phyloP scores from a whole-genome alignment of 2,329 filamentous ascomycete species.

The Ceratocystis eucalypticola region DNA sequence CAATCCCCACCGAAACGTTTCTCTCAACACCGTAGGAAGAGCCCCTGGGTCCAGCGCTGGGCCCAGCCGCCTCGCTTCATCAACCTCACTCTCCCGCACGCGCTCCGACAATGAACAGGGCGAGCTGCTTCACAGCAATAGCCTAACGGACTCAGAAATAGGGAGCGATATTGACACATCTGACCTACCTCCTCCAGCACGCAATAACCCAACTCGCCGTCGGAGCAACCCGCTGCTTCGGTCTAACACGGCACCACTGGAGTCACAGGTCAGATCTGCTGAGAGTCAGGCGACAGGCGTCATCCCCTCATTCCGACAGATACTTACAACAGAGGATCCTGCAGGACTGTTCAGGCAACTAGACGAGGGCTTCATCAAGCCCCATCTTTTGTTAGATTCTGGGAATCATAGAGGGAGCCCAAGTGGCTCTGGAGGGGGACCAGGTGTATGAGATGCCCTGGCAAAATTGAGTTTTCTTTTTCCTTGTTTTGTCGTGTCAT shows the following conservation, averaged over 20 bases:
- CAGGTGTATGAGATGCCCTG: constrained; percentile 18
- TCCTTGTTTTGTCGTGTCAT: not conserved
- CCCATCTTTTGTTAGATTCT: constrained; percentile 64
- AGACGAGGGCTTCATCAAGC: constrained; percentile 94
- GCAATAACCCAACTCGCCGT: constrained; percentile 28
- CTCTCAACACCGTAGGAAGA: constrained; percentile 39
- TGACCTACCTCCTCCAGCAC: constrained; percentile 50
- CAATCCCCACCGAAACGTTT: constrained; percentile 52
- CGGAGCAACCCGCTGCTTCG: constrained; percentile 19
- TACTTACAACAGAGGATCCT: constrained; percentile 78
- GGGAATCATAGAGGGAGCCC: constrained; percentile 28
- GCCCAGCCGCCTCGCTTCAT: constrained; percentile 22
- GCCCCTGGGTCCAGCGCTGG: constrained; percentile 20
- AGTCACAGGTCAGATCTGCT: constrained; percentile 12
- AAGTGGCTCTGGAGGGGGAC: constrained; percentile 26
- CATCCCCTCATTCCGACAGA: constrained; percentile 52
- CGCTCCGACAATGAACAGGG: constrained; percentile 33
- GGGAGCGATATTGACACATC: constrained; percentile 53
- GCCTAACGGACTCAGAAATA: constrained; percentile 43
- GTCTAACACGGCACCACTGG: constrained; percentile 17
- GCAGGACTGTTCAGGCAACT: constrained; percentile 81
- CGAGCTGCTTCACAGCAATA: constrained; percentile 30
- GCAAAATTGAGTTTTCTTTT: not conserved
- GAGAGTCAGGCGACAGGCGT: constrained; percentile 2
- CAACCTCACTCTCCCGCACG: constrained; percentile 41